Percentiles rank a stretch among this genome's conserved stretches.
These are phyloP conservation scores for Rhodotorula paludigena DNA, from an alignment of 768 basidiomycete species.

Conservation along the genomic window DNA sequence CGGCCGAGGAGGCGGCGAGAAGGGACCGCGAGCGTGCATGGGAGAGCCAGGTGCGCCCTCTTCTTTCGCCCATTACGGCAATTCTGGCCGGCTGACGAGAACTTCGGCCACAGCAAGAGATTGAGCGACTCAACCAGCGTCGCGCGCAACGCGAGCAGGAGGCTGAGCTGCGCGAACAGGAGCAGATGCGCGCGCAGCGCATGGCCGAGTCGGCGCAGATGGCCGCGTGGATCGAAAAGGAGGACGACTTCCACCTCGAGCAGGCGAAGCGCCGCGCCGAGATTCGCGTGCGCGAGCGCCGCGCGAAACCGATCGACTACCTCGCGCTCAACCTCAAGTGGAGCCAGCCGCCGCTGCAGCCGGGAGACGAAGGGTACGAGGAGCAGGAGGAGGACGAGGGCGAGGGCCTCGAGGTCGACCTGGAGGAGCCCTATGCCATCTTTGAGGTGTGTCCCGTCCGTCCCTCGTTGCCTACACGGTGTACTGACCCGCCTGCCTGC, in stretches of 20 bases:
- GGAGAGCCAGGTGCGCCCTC: constrained; percentile 63
- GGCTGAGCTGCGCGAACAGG: constrained; percentile 79
- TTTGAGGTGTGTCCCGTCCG: constrained; percentile 66
- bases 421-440: constrained; percentile 97
- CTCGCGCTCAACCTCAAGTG: constrained; percentile 92
- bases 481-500: constrained; percentile 8
- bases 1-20: constrained; percentile 68
- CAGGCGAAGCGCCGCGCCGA: constrained; percentile 85
- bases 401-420: constrained; percentile 88
- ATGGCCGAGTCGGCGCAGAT: constrained; percentile 92
- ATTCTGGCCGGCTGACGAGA: no score
- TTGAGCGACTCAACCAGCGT: constrained; percentile 81
- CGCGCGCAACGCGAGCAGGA: constrained; percentile 91
- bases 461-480: background rate
- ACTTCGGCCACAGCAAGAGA: constrained; percentile 58
- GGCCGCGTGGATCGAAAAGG: constrained; percentile 96
- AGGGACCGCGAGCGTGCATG: constrained; percentile 73
- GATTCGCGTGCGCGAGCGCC: constrained; percentile 89
- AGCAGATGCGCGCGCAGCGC: constrained; percentile 80
- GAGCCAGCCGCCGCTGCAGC: constrained; percentile 55
- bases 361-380: constrained; percentile 51
- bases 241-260: constrained; percentile 93
- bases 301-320: constrained; percentile 98
- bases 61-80: no score
- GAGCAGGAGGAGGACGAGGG: constrained; percentile 70